Evolutionary conservation across 768 basidiomycete species (phyloP).

Genomic region (Mycena vulgaris): DNA sequence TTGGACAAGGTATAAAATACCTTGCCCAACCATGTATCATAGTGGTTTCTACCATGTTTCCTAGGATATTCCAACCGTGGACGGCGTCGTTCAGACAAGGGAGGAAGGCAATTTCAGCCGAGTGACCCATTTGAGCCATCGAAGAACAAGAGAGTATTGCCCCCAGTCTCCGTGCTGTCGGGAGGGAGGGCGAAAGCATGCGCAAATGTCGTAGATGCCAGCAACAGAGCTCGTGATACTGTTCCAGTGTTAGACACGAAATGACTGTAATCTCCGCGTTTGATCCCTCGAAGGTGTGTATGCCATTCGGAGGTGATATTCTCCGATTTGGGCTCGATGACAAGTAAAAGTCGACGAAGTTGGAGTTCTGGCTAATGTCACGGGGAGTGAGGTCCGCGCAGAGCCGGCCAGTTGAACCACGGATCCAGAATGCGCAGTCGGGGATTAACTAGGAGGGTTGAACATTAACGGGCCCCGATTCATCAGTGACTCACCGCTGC

Average conservation of each 20-base stretch:
- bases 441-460: not conserved
- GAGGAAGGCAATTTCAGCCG: too few species aligned
- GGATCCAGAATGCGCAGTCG: not conserved
- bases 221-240: slow-evolving; percentile 3
- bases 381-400: not conserved
- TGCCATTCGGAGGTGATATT: not conserved
- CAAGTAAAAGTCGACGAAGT: not conserved
- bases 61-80: too few species aligned
- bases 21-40: too few species aligned
- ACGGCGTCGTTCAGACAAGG: too few species aligned
- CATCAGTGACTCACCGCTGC: not conserved
- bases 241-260: not conserved
- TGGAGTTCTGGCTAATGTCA: too few species aligned
- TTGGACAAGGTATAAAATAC: too few species aligned
- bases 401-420: not conserved
- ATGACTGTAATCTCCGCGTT: not conserved
- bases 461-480: not conserved
- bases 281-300: not conserved
- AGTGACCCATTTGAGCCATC: too few species aligned
- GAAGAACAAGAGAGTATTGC: too few species aligned
- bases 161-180: not conserved
- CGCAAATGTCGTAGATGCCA: not conserved
- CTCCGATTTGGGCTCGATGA: too few species aligned
- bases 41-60: too few species aligned
- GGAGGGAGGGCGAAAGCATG: not conserved